These are phyloP conservation scores for Saccharomyces mikatae DNA, from an alignment of 805 yeast genomes.

Conservation along the genomic window DNA sequence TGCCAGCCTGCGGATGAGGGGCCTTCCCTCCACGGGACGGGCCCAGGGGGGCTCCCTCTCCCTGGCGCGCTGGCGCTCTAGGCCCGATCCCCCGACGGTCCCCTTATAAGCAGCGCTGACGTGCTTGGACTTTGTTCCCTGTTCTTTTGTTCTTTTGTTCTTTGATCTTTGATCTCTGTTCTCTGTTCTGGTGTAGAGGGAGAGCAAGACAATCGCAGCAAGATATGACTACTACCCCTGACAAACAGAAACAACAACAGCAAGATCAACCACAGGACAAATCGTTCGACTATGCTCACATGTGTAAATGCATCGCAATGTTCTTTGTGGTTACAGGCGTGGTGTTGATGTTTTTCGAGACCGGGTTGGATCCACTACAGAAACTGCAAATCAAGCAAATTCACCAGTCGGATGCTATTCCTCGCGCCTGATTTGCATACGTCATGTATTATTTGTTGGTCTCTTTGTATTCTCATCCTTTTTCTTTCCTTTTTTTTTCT, in stretches of 20 bases:
- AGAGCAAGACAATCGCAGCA: neutral
- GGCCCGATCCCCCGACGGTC: neutral
- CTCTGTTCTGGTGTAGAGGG: neutral
- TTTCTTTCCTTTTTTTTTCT: too few relatives aligned
- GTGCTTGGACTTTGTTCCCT: neutral
- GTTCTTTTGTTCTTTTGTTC: neutral
- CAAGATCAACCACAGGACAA: neutral
- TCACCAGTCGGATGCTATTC: neutral
- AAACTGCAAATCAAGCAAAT: neutral
- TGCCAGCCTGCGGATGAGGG: neutral
- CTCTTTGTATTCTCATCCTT: neutral
- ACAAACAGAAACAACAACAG: neutral
- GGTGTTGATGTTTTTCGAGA: conserved; percentile 7
- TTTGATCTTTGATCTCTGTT: neutral
- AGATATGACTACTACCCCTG: neutral
- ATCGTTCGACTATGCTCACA: conserved; percentile 4
- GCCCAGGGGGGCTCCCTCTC: neutral
- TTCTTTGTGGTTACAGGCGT: conserved; percentile 7
- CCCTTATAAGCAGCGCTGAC: neutral
- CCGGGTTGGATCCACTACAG: conserved; percentile 3
- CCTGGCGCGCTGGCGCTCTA: neutral
- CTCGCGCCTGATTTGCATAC: neutral
- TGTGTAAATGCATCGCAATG: conserved; percentile 5
- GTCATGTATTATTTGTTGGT: neutral
- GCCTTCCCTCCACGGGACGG: neutral